Base-by-base conservation (phyloP, 1,284 basidiomycete species). In the Meira miltonrushii region DNA sequence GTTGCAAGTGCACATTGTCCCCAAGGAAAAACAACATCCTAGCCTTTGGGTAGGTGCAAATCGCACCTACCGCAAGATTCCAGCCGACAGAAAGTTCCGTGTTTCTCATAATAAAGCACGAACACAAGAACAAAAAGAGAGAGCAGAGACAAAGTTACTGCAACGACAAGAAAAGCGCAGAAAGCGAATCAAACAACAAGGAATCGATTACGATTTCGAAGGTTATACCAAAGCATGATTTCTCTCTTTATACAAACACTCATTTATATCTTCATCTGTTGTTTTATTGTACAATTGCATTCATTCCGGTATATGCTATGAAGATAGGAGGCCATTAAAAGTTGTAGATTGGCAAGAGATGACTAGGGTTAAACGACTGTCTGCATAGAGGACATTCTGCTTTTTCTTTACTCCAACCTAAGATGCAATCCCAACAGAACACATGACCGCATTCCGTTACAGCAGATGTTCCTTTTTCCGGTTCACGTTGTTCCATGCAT, bases 11-110 rank as follows among this genome's bases (percentile, higher is more conserved):
- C 62, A 65, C 15, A 87, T 88, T 72, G 80, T 82, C 46, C 88
- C 92, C 19, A 86, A 86, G 67, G 90, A 93, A 37, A 81, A 94
- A 66, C 85, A 97, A 0, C 93, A 98, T 79, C 88, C 92, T 4
- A 86, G 92, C 73, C 81, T 98, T 2, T 99, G 95, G 95, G 82
- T 94, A 13, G 94, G 95, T n/a, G 90, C 93, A 21, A 94, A 96
- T 79, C 85, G 88, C 68, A 93, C 90, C 79, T 98, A 87, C 85
- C 83, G 87, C 61, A 80, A 81, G 3, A 84, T 96, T 2, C 92
- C 94, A 0, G 81, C 79, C 13, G 87, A 85, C 8, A 85, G 89
- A 50, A 79, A 86, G 85, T 60, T 57, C 66, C 83, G 89, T 65
- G 80, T 85, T 38, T 82, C 85, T 69, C 88, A 91, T 69, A 88